These are phyloP conservation scores for Linderina pennispora DNA, from an alignment of 192 early-diverging fungal species.

Conservation along the genomic window DNA sequence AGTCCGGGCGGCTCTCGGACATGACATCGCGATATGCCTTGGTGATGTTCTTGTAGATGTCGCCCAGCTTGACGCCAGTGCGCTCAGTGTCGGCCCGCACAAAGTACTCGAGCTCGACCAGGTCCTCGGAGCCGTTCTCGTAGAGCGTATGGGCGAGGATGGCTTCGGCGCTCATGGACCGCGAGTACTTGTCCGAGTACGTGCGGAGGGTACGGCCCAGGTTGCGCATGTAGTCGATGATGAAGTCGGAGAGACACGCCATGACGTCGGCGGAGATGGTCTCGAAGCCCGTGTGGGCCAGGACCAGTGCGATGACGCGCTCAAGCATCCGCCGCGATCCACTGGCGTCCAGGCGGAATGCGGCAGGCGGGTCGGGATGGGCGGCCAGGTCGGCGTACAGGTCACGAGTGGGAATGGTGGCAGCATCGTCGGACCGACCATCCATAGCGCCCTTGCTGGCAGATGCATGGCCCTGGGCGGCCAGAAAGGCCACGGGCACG, in stretches of 20 bases:
- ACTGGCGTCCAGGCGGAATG: slow-evolving; percentile 49
- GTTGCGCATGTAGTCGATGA: slow-evolving; percentile 74
- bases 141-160: slow-evolving; percentile 75
- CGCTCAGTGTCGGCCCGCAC: slow-evolving; percentile 73
- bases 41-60: slow-evolving; percentile 72
- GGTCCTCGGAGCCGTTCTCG: slow-evolving; percentile 70
- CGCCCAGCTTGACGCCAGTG: slow-evolving; percentile 63
- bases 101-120: slow-evolving; percentile 69
- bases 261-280: slow-evolving; percentile 59
- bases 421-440: slow-evolving; percentile 3
- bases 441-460: background rate
- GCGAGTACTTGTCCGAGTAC: slow-evolving; percentile 71
- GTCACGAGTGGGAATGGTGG: slow-evolving; percentile 4
- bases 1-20: slow-evolving; percentile 23
- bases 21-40: slow-evolving; percentile 51
- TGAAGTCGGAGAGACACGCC: slow-evolving; percentile 69
- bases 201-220: slow-evolving; percentile 72
- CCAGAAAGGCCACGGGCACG: slow-evolving; percentile 25
- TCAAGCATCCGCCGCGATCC: slow-evolving; percentile 56
- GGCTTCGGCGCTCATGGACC: slow-evolving; percentile 73
- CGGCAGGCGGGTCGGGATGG: slow-evolving; percentile 33
- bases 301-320: slow-evolving; percentile 57
- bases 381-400: slow-evolving; percentile 20
- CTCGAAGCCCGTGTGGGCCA: slow-evolving; percentile 90
- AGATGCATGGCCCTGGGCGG: background rate